Evolutionary conservation across 202 grass and related monocot species (phyloP).

Genomic region (Brachypodium distachyon): DNA sequence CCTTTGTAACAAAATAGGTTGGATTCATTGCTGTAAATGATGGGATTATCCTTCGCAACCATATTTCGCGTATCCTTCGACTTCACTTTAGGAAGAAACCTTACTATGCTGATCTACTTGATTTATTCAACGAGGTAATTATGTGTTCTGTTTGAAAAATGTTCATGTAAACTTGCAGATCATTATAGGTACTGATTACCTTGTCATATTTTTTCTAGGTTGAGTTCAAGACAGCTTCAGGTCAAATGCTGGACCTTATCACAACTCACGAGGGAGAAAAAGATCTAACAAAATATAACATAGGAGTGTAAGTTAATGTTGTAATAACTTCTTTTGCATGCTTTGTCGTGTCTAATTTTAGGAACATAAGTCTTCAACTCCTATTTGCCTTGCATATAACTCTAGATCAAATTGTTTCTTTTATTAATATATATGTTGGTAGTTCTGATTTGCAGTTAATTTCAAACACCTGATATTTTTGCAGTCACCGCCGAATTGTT

Average conservation of each 20-base stretch:
- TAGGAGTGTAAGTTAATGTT: constrained; percentile 63
- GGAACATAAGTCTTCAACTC: neutral
- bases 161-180: neutral
- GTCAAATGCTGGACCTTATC: constrained; percentile 89
- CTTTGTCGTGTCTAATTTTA: neutral
- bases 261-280: constrained; percentile 90
- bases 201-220: constrained; percentile 47
- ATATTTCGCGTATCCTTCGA: constrained; percentile 65
- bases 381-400: neutral
- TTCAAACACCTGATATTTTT: neutral
- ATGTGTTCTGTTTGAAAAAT: neutral
- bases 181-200: constrained; percentile 3
- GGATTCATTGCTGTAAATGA: constrained; percentile 92
- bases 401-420: too few relatives aligned
- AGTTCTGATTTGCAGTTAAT: neutral
- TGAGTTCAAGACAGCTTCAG: constrained; percentile 95
- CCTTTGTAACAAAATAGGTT: constrained; percentile 49
- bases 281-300: constrained; percentile 80
- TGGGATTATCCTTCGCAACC: constrained; percentile 90
- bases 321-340: neutral
- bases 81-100: constrained; percentile 60
- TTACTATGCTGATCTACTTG: constrained; percentile 91
- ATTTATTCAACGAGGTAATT: constrained; percentile 96
- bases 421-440: neutral
- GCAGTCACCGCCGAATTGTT: constrained; percentile 81